These are phyloP conservation scores for Xylaria intraflava DNA, from an alignment of 495 filamentous ascomycete genomes.

Conservation along the genomic window DNA sequence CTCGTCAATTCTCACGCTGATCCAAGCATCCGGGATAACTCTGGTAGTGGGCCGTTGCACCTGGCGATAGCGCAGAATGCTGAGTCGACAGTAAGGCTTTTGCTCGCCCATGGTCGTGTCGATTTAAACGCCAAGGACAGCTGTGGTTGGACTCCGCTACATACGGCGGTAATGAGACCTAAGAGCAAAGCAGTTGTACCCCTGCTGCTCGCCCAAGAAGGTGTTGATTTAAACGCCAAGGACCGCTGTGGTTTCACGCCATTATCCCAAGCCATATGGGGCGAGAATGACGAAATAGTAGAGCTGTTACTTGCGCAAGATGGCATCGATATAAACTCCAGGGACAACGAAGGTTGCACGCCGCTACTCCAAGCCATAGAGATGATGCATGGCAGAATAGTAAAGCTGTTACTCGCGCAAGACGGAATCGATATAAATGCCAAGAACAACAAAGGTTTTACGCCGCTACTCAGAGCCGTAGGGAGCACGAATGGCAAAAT, in stretches of 20 bases:
- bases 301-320: not conserved
- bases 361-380: not conserved
- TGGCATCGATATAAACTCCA: not conserved
- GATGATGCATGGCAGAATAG: not conserved
- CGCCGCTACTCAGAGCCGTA: not conserved
- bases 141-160: not conserved
- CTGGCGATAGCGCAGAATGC: not conserved
- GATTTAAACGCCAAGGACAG: not conserved
- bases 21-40: not conserved
- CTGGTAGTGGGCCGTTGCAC: not conserved
- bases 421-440: not conserved
- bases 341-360: not conserved
- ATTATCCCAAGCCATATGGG: not conserved
- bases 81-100: not conserved
- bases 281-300: no score
- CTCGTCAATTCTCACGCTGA: not conserved
- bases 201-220: not conserved
- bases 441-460: not conserved
- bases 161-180: not conserved
- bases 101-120: not conserved
- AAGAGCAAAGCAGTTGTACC: not conserved
- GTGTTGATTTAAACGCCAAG: not conserved
- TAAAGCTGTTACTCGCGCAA: not conserved
- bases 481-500: not conserved
- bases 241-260: not conserved